Base-by-base conservation (phyloP, 495 filamentous ascomycete species). In the Lepidopterella palustris region DNA sequence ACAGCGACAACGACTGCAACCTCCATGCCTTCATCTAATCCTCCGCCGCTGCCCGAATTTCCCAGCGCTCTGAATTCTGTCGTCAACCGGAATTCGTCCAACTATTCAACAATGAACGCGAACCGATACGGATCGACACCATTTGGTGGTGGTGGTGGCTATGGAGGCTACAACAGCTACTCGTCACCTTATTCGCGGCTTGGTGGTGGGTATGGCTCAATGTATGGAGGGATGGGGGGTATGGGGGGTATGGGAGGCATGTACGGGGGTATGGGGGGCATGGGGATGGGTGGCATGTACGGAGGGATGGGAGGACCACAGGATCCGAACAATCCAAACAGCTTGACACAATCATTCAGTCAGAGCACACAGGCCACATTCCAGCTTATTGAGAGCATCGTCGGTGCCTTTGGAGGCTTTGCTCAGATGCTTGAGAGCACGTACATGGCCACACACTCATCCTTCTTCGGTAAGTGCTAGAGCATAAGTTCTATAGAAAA, bases 341-440 rank as follows among this genome's bases (percentile, higher is more conserved):
- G 90, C 74, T 75, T 99, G 67, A 95, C 90, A 18, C 87, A 92
- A 68, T 85, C 86, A 20, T 96, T 97, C 76, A 86, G 81, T 66
- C 89, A 91, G 68, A 92, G 84, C 74, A 99, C 95, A 0, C 88
- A 92, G 64, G 88, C 92, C n/a, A 97, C 95, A 1, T 99, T 99
- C 70, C 93, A 97, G 79, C 88, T 97, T 79, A 90, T 99, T 40
- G 95, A 99, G 76, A 93, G 90, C 62, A 88, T 99, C 45, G 93
- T 97, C n/a, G 87, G 89, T n/a, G 92, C 95, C 15, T 97, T 93
- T 74, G 89, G 92, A 27, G 95, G 95, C 1, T 96, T 99, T 70
- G 92, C 95, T 18, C 95, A 99, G 79, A 97, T 99, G 95, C 80
- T 99, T 10, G 93, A 99, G 75, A 97, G 92, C 73, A 97, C 95